A percentile compares a stretch with the other conserved stretches of the same genome.
These are phyloP conservation scores for Candida morakotiae DNA, from an alignment of 805 yeast genomes.

Conservation along the genomic window DNA sequence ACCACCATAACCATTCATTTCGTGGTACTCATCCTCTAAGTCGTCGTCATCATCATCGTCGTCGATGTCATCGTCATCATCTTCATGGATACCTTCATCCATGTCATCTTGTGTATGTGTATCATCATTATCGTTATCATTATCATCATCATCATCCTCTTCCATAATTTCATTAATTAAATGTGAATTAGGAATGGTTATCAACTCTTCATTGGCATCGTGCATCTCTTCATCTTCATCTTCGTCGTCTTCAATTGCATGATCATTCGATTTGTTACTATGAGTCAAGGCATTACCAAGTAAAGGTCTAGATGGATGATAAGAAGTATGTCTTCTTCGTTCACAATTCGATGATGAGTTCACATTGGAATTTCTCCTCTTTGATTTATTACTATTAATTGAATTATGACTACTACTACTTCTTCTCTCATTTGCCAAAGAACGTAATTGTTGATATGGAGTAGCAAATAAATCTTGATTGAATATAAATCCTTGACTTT, in stretches of 20 bases:
- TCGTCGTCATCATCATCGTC: constrained; percentile 10
- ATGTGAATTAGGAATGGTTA: constrained; percentile 16
- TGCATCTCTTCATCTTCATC: constrained; percentile 4
- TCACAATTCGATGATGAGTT: constrained; percentile 2
- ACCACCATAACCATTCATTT: constrained; percentile 17
- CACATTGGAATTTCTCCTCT: background rate
- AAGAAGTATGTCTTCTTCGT: constrained; percentile 29
- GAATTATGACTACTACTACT: constrained; percentile 11
- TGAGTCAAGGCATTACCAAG: too few species aligned
- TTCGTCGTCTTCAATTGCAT: constrained; percentile 17
- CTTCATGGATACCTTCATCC: constrained; percentile 13
- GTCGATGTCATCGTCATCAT: constrained; percentile 11
- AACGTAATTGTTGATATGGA: constrained; percentile 56
- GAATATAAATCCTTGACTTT: constrained; percentile 73
- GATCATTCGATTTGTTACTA: too few species aligned
- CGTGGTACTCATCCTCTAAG: constrained; percentile 14
- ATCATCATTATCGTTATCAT: constrained; percentile 11
- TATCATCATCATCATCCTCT: constrained; percentile 8
- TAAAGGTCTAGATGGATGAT: constrained; percentile 21
- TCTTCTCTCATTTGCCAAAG: constrained; percentile 31
- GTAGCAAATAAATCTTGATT: constrained; percentile 75
- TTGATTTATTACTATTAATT: background rate
- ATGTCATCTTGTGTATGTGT: constrained; percentile 11
- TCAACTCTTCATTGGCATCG: constrained; percentile 7
- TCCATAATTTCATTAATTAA: constrained; percentile 13